Evolutionary conservation across 176 grass and related monocot genomes (phyloP), one percentile per base, ranked within the genome.

Genomic region (Chloris gayana): DNA sequence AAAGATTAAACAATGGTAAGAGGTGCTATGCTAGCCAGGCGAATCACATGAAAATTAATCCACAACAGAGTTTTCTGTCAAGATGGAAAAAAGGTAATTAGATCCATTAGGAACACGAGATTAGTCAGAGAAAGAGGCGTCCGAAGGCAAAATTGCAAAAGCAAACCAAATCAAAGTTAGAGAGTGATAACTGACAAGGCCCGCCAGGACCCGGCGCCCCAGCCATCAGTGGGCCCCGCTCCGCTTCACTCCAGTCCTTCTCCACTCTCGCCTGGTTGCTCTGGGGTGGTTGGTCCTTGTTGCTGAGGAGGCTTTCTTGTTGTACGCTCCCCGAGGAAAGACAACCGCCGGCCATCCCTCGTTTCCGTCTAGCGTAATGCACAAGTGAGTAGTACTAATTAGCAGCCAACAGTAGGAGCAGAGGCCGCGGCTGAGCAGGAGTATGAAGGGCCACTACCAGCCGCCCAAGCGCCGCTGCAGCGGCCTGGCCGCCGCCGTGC

Each of bases 401-500:
- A 5, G 35, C 35, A 37, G 35, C 35, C n/a, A n/a, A n/a, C n/a
- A n/a, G n/a, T n/a, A n/a, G n/a, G 61, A 41, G 57, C 0, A 29
- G 39, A 17, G 4, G 39, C 1, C 17, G 54, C 1, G 4, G 35
- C 8, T 0, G 7, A 6, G 0, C n/a, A n/a, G n/a, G n/a, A 11
- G 17, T 0, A 86, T 90, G 82, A 95, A 97, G 87, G 83, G 85
- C 79, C 82, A 87, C 22, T 75, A 89, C 50, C 76, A 88, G 72
- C 38, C 45, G 30, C 39, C 53, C 50, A 97, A 94, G 85, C 87
- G 94, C 61, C 84, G 91, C 3, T 94, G 94, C 78, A 80, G 34
- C 5, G 82, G 56, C 21, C 86, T 87, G 7, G 89, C 91, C 2
- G 75, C 78, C 14, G 89, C 85, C 4, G 94, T 94, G 66, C 85